Evolutionary conservation across 2,329 filamentous ascomycete species (phyloP), one percentile per base, ranked within the genome.

Genomic region (Claviceps paspali): DNA sequence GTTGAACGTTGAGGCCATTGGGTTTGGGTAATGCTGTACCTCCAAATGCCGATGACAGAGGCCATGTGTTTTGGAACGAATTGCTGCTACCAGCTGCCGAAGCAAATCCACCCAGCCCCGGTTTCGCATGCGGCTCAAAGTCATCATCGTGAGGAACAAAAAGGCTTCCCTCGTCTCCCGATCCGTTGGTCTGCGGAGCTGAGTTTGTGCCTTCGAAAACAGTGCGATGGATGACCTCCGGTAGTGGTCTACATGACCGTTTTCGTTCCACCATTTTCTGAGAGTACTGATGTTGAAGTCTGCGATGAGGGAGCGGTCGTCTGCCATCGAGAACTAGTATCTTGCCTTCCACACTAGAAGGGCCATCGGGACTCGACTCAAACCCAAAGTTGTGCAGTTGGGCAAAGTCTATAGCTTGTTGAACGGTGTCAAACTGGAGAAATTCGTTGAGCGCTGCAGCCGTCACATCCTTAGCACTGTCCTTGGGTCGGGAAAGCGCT

Each of bases 361-460:
- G 55, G 7, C 51, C 41, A 3, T 56, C 49, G 6, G 52, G 49
- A 21, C 55, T 53, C 23, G 53, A 43, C 1, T 64, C 56, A 36
- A 78, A 76, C 17, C 63, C 56, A 22, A 79, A 58, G 7, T 63
- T 64, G 40, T 76, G 70, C n/a, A 66, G 55, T 45, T 72, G 65
- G 1, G 73, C 74, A 53, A 84, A 78, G 1, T 68, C 63, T 12
- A 80, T 63, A 7, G 82, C 78, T 40, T 85, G 75, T 23, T 70
- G 57, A 39, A 79, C 67, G 0, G 70, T 73, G 43, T 84, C 82
- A 44, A 84, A 86, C 12, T 65, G 63, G n/a, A 80, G 59, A 42
- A 71, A 68, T 7, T 55, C 57, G 47, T 76, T 76, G 19, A 79
- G 53, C 5, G 64, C 64, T 0, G 60, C 52, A 0, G 73, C 64